A percentile compares a stretch with the other conserved stretches of the same genome.
phyloP scores from a whole-genome alignment of 202 grass and related monocot genomes.

The Brachypodium distachyon region DNA sequence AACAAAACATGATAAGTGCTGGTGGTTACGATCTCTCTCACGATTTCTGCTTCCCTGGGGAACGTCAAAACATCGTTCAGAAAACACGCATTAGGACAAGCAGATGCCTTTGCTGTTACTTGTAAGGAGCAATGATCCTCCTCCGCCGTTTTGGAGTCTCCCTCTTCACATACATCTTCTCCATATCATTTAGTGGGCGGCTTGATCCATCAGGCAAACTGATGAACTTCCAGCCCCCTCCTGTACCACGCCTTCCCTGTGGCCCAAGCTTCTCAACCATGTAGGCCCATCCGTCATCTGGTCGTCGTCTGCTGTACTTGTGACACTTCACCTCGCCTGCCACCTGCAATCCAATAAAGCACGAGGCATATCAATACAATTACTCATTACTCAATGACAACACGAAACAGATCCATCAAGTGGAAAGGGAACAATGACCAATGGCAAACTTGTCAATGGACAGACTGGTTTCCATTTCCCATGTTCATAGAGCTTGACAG shows the following conservation, averaged over 20 bases:
- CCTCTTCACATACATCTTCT: constrained; percentile 95
- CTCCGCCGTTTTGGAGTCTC: constrained; percentile 65
- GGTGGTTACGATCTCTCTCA: constrained; percentile 2
- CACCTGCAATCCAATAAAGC: constrained; percentile 39
- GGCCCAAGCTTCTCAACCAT: constrained; percentile 80
- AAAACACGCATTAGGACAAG: constrained; percentile 12
- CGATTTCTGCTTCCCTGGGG: constrained; percentile 7
- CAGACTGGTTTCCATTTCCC: background rate
- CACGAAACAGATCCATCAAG: background rate
- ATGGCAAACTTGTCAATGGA: background rate
- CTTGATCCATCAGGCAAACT: constrained; percentile 83
- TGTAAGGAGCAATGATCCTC: constrained; percentile 82
- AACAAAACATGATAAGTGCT: background rate
- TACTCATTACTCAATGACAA: background rate
- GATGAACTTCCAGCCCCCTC: constrained; percentile 78
- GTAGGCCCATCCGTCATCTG: constrained; percentile 70
- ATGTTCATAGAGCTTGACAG: background rate
- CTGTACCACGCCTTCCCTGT: constrained; percentile 39
- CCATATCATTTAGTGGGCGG: constrained; percentile 67
- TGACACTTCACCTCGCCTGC: constrained; percentile 74
- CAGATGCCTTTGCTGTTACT: constrained; percentile 10
- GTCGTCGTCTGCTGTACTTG: constrained; percentile 61
- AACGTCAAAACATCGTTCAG: constrained; percentile 4
- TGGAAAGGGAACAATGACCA: background rate
- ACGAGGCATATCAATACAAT: background rate